Conservation (phyloP, 768 basidiomycete genomes). For the Suillus clintonianus region DNA sequence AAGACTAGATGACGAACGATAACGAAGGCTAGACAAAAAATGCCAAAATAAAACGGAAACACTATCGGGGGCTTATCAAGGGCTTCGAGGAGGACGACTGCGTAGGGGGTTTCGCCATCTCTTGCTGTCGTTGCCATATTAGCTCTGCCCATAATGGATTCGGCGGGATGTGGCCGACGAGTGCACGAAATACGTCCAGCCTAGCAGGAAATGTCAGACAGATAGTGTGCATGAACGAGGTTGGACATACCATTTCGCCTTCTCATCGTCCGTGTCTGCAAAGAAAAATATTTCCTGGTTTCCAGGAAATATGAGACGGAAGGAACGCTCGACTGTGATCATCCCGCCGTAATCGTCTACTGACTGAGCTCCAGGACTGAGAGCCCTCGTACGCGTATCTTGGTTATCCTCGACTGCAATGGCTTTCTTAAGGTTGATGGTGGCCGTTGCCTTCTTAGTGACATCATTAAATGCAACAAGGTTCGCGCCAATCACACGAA, state of each 20-base stretch:
- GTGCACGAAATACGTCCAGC: constrained; percentile 81
- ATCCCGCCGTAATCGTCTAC: constrained; percentile 62
- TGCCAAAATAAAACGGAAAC: background rate
- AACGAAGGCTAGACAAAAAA: background rate
- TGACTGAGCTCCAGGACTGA: constrained; percentile 46
- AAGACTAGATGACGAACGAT: background rate
- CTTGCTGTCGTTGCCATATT: constrained; percentile 78
- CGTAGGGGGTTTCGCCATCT: constrained; percentile 24
- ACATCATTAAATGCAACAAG: constrained; percentile 91
- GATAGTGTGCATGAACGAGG: background rate
- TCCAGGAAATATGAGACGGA: constrained; percentile 78
- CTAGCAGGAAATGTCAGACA: constrained; percentile 40
- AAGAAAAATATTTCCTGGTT: constrained; percentile 86
- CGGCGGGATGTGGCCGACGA: constrained; percentile 88
- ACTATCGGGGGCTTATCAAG: background rate
- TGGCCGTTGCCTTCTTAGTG: constrained; percentile 85
- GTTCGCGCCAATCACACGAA: constrained; percentile 84
- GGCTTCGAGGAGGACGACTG: background rate
- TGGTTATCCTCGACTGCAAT: constrained; percentile 77
- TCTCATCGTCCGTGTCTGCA: constrained; percentile 89
- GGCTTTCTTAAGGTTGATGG: constrained; percentile 90
- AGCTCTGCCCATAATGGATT: constrained; percentile 94
- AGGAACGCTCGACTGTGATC: constrained; percentile 78
- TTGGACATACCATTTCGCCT: constrained; percentile 72
- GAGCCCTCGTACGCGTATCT: constrained; percentile 47